These are phyloP conservation scores for Botryotinia convoluta DNA, from an alignment of 2,329 filamentous ascomycete species.

Conservation along the genomic window DNA sequence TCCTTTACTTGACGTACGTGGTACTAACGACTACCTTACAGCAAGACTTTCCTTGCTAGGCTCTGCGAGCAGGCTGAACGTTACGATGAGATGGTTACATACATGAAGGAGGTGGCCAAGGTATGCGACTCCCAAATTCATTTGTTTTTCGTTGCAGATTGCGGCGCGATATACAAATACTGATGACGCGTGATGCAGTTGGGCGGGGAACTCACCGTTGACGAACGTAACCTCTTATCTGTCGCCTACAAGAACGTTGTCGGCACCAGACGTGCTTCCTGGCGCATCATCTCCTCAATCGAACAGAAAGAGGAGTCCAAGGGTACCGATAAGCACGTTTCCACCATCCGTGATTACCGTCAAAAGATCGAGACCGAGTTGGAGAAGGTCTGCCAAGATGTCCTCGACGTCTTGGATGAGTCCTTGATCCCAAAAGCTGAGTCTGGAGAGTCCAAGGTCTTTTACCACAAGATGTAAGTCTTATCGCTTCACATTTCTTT, in stretches of 20 bases:
- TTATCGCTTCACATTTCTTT: constrained; percentile 25
- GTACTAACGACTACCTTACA: constrained; percentile 44
- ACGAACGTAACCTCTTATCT: constrained; percentile 97
- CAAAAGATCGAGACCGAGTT: constrained; percentile 98
- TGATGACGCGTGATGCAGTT: constrained; percentile 43
- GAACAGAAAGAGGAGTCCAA: constrained; percentile 99
- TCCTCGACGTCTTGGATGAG: constrained; percentile 90
- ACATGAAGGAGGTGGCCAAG: constrained; percentile 99
- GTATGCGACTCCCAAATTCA: constrained; percentile 46
- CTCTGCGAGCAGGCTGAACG: constrained; percentile 99
- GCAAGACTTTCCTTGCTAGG: constrained; percentile 99
- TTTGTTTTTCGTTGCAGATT: constrained; percentile 24
- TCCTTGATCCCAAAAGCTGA: constrained; percentile 93
- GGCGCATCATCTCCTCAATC: constrained; percentile 99
- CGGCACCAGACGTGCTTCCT: constrained; percentile 95
- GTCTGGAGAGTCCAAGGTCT: constrained; percentile 98
- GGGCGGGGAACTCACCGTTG: constrained; percentile 78
- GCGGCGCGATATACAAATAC: constrained; percentile 27
- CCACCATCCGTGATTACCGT: constrained; percentile 93
- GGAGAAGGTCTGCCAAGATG: constrained; percentile 97
- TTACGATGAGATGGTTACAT: constrained; percentile 99
- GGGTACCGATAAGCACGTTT: constrained; percentile 92
- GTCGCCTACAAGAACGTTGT: constrained; percentile 99
- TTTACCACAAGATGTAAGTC: constrained; percentile 99
- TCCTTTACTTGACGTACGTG: constrained; percentile 17